phyloP scores from a whole-genome alignment of 495 filamentous ascomycete genomes.

The Hypoxylon crocopeplum region DNA sequence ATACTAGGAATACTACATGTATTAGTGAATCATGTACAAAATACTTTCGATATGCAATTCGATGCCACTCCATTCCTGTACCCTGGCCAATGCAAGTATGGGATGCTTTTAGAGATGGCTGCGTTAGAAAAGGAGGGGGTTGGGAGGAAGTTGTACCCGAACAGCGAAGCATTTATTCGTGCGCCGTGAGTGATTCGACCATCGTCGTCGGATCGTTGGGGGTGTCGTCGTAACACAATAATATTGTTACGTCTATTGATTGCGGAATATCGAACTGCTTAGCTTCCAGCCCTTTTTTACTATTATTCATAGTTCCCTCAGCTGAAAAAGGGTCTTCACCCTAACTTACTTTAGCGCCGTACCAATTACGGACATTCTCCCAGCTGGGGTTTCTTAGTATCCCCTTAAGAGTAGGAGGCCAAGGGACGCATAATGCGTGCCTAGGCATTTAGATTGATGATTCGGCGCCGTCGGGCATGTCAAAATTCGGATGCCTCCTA shows the following conservation, averaged over 20 bases:
- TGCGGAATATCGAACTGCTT: slow-evolving; percentile 2
- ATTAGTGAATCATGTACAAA: too few species aligned
- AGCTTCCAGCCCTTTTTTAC: neutral
- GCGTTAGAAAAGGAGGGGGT: slow-evolving; percentile 16
- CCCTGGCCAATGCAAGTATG: neutral
- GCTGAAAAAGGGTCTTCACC: slow-evolving; percentile 22
- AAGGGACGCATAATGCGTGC: too few species aligned
- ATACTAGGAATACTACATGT: too few species aligned
- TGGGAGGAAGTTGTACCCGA: slow-evolving; percentile 24
- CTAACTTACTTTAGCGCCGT: slow-evolving; percentile 10
- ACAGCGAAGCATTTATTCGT: slow-evolving; percentile 8
- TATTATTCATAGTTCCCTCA: slow-evolving; percentile 17
- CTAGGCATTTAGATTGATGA: neutral
- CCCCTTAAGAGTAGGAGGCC: too few species aligned
- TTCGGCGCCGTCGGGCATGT: slow-evolving; percentile 8
- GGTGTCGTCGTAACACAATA: slow-evolving; percentile 13
- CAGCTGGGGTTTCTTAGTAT: neutral
- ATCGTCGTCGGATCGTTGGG: neutral
- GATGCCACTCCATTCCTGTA: neutral
- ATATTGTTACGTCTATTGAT: slow-evolving; percentile 5
- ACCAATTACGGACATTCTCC: slow-evolving; percentile 10
- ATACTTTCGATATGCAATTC: slow-evolving; percentile 11
- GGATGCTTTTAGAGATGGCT: neutral
- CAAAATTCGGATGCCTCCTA: neutral
- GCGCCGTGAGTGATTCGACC: neutral